Percentiles rank a stretch among this genome's conserved stretches.
These are phyloP conservation scores for Didymella keratinophila DNA, from an alignment of 2,329 filamentous ascomycete species.

Conservation along the genomic window DNA sequence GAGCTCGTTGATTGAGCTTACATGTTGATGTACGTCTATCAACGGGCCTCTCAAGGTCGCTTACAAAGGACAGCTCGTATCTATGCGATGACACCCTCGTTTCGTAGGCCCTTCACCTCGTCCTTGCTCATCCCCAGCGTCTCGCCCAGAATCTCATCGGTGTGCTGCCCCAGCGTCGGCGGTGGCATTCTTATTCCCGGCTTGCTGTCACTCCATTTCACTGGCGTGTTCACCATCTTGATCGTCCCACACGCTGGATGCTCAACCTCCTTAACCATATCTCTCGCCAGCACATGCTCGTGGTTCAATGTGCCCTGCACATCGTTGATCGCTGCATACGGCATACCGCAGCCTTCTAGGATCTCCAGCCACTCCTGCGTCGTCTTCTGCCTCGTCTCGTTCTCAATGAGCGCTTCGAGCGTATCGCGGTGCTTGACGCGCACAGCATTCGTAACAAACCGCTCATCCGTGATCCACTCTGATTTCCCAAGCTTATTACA, in stretches of 20 bases:
- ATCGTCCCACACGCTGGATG: slow-evolving; percentile 85
- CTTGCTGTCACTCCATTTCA: slow-evolving; percentile 88
- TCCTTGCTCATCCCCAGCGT: slow-evolving; percentile 43
- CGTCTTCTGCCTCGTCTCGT: slow-evolving; percentile 75
- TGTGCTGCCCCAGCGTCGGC: slow-evolving; percentile 71
- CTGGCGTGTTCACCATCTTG: slow-evolving; percentile 89
- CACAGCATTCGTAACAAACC: slow-evolving; percentile 66
- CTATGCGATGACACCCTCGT: slow-evolving; percentile 48
- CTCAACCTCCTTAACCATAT: slow-evolving; percentile 89
- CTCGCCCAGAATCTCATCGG: slow-evolving; percentile 46
- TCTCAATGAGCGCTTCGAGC: slow-evolving; percentile 81
- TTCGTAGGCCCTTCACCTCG: slow-evolving; percentile 44
- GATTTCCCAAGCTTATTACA: slow-evolving; percentile 65
- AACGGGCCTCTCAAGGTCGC: not conserved
- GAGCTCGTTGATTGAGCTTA: slow-evolving; percentile 9
- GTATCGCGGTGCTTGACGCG: slow-evolving; percentile 74
- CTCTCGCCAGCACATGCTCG: slow-evolving; percentile 77
- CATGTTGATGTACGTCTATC: not conserved
- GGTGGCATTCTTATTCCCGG: slow-evolving; percentile 80
- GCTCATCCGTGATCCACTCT: slow-evolving; percentile 65
- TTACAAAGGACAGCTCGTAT: not conserved
- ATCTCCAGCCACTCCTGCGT: slow-evolving; percentile 87
- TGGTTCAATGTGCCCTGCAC: slow-evolving; percentile 85
- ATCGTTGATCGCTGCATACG: slow-evolving; percentile 94
- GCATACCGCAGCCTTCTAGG: slow-evolving; percentile 91